phyloP scores from a whole-genome alignment of 768 basidiomycete species.

The Agaricus subrufescens region DNA sequence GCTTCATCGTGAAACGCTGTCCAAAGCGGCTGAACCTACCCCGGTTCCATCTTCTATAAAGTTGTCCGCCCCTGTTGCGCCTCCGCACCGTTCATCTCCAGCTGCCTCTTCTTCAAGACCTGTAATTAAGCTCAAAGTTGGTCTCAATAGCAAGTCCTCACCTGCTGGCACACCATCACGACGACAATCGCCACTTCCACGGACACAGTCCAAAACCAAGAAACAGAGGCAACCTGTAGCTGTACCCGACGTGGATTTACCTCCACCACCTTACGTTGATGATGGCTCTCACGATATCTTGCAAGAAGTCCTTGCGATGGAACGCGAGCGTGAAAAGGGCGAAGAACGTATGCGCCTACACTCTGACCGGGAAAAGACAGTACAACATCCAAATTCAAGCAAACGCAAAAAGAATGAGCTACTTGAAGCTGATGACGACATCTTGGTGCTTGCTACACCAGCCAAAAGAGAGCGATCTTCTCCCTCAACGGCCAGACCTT shows the following conservation, averaged over 20 bases:
- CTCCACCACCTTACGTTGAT: conserved; percentile 66
- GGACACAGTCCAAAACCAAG: conserved; percentile 31
- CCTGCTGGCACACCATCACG: conserved; percentile 22
- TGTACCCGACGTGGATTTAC: conserved; percentile 35
- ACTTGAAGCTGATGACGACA: conserved; percentile 43
- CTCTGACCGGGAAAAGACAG: conserved; percentile 32
- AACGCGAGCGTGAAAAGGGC: conserved; percentile 63
- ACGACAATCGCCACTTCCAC: conserved; percentile 27
- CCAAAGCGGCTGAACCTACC: conserved; percentile 4
- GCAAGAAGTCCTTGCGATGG: conserved; percentile 79
- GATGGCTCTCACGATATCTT: conserved; percentile 80
- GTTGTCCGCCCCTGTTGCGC: conserved; percentile 37
- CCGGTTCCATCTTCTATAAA: conserved; percentile 21
- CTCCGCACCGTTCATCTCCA: conserved; percentile 15
- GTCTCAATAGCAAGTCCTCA: conserved; percentile 31
- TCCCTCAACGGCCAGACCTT: conserved; percentile 30
- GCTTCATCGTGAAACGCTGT: conserved; percentile 2
- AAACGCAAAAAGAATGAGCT: conserved; percentile 53
- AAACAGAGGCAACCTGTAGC: conserved; percentile 28
- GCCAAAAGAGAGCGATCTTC: conserved; percentile 51
- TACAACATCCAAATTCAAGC: conserved; percentile 35
- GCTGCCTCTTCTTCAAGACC: conserved; percentile 40
- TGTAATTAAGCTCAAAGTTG: conserved; percentile 66
- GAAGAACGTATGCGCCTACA: conserved; percentile 45
- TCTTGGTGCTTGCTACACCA: conserved; percentile 58